Conservation (phyloP, 768 basidiomycete genomes). For the Neoboletus subvelutipes region DNA sequence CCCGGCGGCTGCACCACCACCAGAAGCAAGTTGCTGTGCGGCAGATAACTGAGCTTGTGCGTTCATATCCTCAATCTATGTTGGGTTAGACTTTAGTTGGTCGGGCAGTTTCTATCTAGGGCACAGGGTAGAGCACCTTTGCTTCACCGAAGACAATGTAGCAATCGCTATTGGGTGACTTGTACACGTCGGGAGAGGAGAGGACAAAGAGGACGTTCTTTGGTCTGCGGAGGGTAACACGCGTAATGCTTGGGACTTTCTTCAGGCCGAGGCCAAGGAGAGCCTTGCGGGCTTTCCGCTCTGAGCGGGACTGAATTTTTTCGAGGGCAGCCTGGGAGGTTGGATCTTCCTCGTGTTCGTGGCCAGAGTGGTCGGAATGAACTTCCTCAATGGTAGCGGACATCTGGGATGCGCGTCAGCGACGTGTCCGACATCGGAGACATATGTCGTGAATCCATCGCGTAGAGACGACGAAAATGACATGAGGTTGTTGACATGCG, state of each 20-base stretch:
- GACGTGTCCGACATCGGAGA: conserved; percentile 31
- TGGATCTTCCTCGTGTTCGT: conserved; percentile 77
- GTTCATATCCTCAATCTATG: conserved; percentile 85
- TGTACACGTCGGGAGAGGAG: conserved; percentile 94
- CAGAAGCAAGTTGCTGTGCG: conserved; percentile 71
- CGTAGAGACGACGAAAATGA: background rate
- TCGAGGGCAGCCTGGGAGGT: conserved; percentile 82
- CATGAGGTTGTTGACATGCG: background rate
- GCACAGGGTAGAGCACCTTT: conserved; percentile 51
- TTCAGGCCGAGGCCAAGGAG: conserved; percentile 89
- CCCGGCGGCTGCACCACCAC: conserved; percentile 44
- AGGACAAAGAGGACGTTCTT: conserved; percentile 97
- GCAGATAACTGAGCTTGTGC: conserved; percentile 72
- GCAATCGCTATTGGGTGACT: conserved; percentile 94
- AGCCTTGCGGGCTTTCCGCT: conserved; percentile 95
- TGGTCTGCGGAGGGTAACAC: conserved; percentile 91
- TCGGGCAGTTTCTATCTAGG: background rate
- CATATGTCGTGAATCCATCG: conserved; percentile 30
- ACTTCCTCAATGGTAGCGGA: conserved; percentile 80
- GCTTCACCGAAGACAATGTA: conserved; percentile 99
- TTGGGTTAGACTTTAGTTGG: conserved; percentile 1
- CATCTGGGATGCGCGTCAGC: conserved; percentile 49
- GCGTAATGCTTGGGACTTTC: conserved; percentile 88
- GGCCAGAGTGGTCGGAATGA: conserved; percentile 74
- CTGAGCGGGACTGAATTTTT: conserved; percentile 92